Evolutionary conservation across 352 stramenopile species (phyloP).

Genomic region (Phytopythium mirpurense): DNA sequence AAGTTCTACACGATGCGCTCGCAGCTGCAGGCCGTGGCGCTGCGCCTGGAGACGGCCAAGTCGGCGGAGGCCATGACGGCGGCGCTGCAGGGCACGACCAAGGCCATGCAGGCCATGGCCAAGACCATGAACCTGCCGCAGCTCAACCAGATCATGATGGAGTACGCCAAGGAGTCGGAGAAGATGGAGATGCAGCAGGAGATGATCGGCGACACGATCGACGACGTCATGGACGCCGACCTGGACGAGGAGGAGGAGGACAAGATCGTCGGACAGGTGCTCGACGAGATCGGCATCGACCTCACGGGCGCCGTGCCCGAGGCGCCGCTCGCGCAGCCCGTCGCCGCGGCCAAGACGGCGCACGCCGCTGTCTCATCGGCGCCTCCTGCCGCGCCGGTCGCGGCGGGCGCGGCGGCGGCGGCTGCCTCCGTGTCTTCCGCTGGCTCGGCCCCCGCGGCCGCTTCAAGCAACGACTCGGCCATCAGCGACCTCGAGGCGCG

Average conservation of each 20-base stretch:
- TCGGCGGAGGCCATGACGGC: constrained; percentile 95
- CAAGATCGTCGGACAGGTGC: constrained; percentile 94
- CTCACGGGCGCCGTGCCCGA: constrained; percentile 91
- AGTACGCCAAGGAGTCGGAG: constrained; percentile 98
- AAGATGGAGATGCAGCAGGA: constrained; percentile 98
- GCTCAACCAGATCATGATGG: constrained; percentile 98
- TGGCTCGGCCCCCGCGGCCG: neutral
- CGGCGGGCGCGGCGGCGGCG: constrained; percentile 22
- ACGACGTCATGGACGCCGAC: constrained; percentile 95
- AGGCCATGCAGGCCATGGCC: constrained; percentile 84
- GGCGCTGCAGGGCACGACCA: constrained; percentile 76
- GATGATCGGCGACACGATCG: constrained; percentile 97
- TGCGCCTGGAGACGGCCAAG: constrained; percentile 95
- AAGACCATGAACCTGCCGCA: constrained; percentile 95
- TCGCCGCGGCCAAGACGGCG: constrained; percentile 29
- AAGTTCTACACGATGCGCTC: constrained; percentile 98
- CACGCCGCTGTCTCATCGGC: constrained; percentile 40
- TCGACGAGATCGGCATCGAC: constrained; percentile 96
- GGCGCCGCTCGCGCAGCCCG: constrained; percentile 57
- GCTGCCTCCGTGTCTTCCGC: neutral
- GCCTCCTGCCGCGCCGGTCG: constrained; percentile 49
- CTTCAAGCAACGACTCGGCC: constrained; percentile 48
- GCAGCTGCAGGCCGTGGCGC: constrained; percentile 93
- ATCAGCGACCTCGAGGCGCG: constrained; percentile 95
- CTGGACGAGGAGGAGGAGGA: constrained; percentile 96